Evolutionary conservation across 768 basidiomycete genomes (phyloP), one percentile per base, ranked within the genome.

Genomic region (Grammothele lineata): DNA sequence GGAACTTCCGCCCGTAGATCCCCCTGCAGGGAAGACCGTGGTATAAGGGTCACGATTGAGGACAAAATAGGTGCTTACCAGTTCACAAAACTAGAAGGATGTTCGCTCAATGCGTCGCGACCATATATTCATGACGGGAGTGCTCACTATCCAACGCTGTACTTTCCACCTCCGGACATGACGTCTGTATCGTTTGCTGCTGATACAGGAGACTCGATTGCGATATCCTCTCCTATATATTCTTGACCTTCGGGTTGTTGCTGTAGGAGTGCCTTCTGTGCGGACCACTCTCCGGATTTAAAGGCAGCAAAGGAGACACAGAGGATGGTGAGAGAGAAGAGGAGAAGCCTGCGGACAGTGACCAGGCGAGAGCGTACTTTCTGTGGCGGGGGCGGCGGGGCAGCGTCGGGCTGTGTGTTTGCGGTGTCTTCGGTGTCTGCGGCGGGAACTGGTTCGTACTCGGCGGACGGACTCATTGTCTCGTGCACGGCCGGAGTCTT

Each of bases 1-100:
- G 87, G 64, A 78, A 99, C 66, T 92, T 94, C 50, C 94, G 77
- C 22, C 82, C 96, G 62, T 98, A 98, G 27, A 98, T 97, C 5
- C 92, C 94, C 93, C 92, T 87, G 53, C n/a, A n/a, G n/a, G 37
- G 47, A 30, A 41, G 19, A 21, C 37, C 38, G 43, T 38, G 21
- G 33, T 26, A 26, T 27, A 40, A 39, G 15, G 30, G 12, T 11
- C 15, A 32, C 14, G 9, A 35, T 17, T 5, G 9, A 8, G 9
- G 5, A n/a, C 7, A 34, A 4, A 12, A 37, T 46, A 18, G 10
- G 21, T 17, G 33, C 50, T 39, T 57, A 86, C 86, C 87, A 90
- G 57, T 89, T 89, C 2, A 87, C 85, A 54, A 87, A 88, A 57
- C 87, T 88, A 37, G 3, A 24, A n/a, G n/a, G n/a, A n/a, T n/a